Evolutionary conservation across 208 protist species (phyloP).

Genomic region (Blechomonas ayalai): DNA sequence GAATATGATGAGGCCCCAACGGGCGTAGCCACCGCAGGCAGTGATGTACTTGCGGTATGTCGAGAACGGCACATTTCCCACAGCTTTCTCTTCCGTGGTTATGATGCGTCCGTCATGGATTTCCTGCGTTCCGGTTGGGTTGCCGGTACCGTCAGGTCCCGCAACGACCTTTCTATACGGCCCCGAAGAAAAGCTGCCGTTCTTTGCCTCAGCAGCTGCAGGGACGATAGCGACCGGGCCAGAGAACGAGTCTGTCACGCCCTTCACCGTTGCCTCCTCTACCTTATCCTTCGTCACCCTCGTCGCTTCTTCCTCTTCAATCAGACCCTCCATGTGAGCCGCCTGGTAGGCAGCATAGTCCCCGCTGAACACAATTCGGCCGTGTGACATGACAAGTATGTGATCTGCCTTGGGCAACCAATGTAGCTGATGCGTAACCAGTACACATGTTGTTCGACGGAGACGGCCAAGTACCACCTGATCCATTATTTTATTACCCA

Average conservation of each 20-base stretch:
- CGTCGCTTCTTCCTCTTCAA: constrained; percentile 49
- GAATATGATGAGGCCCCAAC: constrained; percentile 31
- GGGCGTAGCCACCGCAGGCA: constrained; percentile 34
- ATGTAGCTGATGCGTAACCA: constrained; percentile 94
- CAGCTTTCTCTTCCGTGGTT: constrained; percentile 47
- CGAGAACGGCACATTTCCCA: constrained; percentile 37
- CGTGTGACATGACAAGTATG: constrained; percentile 80
- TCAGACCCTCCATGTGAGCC: constrained; percentile 43
- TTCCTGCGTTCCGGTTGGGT: too few relatives aligned
- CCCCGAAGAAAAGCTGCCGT: too few relatives aligned
- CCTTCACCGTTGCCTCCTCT: constrained; percentile 41
- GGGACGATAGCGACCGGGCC: too few relatives aligned
- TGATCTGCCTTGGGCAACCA: constrained; percentile 66
- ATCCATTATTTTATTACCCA: constrained; percentile 39
- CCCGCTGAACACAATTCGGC: constrained; percentile 41
- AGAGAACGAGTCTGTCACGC: background rate
- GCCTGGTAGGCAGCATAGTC: constrained; percentile 24
- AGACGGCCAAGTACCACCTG: constrained; percentile 55
- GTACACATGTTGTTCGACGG: constrained; percentile 69
- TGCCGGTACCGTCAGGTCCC: too few relatives aligned
- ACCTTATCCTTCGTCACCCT: constrained; percentile 28
- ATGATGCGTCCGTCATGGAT: too few relatives aligned
- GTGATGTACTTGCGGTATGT: constrained; percentile 59
- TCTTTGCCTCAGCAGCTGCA: too few relatives aligned
- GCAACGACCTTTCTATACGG: too few relatives aligned